A percentile compares a stretch with the other conserved stretches of the same genome.
phyloP scores from a whole-genome alignment of 805 yeast genomes.

The Lachancea dasiensis region DNA sequence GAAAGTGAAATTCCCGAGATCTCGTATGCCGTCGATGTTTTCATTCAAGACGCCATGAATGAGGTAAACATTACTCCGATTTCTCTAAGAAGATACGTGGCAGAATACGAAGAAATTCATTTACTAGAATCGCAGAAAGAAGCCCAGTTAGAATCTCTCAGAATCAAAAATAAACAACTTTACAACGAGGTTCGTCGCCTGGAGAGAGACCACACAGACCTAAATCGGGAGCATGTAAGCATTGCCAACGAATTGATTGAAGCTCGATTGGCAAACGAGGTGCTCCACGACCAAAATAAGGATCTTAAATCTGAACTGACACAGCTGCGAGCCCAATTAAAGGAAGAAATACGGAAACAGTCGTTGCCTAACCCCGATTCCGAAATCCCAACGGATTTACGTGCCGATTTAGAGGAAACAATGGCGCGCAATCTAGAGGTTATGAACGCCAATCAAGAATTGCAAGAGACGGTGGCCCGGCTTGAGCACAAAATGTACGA shows the following conservation, averaged over 20 bases:
- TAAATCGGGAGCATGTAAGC: slow-evolving; percentile 78
- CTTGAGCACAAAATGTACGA: slow-evolving; percentile 34
- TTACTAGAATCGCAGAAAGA: slow-evolving; percentile 58
- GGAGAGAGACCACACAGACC: slow-evolving; percentile 59
- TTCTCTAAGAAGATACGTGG: slow-evolving; percentile 60
- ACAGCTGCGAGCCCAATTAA: slow-evolving; percentile 39
- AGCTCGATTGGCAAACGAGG: slow-evolving; percentile 69
- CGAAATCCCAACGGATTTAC: slow-evolving; percentile 36
- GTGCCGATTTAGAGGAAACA: slow-evolving; percentile 50
- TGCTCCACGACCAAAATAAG: slow-evolving; percentile 65
- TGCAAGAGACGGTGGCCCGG: slow-evolving; percentile 47
- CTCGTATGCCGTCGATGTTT: slow-evolving; percentile 58
- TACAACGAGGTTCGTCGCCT: slow-evolving; percentile 66
- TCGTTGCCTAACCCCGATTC: slow-evolving; percentile 32
- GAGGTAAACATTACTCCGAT: slow-evolving; percentile 66
- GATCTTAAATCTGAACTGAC: slow-evolving; percentile 47
- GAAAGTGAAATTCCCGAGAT: slow-evolving; percentile 21
- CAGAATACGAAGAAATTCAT: slow-evolving; percentile 73
- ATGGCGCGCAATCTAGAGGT: slow-evolving; percentile 59
- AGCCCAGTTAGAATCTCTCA: slow-evolving; percentile 55
- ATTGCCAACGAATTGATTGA: slow-evolving; percentile 84
- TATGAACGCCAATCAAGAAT: slow-evolving; percentile 52
- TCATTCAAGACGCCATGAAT: slow-evolving; percentile 70
- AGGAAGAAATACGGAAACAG: slow-evolving; percentile 29
- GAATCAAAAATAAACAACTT: slow-evolving; percentile 63